These are phyloP conservation scores for Leishmania tarentolae DNA, from an alignment of 208 protist genomes.

Conservation along the genomic window DNA sequence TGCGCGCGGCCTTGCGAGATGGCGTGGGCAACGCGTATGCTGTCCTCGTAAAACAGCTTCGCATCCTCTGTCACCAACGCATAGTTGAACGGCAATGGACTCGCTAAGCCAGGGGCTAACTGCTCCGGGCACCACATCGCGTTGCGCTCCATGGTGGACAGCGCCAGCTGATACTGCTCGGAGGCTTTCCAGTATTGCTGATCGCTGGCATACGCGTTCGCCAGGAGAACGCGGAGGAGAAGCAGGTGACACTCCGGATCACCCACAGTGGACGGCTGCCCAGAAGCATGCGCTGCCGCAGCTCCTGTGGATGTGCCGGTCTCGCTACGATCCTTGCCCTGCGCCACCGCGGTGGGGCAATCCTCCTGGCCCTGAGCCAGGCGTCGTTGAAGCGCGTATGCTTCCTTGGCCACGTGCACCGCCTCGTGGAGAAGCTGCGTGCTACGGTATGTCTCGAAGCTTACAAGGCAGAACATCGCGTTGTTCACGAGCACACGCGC, in stretches of 20 bases:
- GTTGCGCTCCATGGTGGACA: constrained; percentile 43
- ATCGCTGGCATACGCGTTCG: constrained; percentile 65
- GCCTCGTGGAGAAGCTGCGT: constrained; percentile 51
- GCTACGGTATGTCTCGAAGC: constrained; percentile 48
- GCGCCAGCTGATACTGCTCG: constrained; percentile 51
- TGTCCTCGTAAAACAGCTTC: constrained; percentile 45
- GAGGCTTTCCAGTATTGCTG: constrained; percentile 63
- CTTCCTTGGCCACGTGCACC: constrained; percentile 32
- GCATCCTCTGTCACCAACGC: constrained; percentile 63
- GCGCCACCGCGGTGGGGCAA: not conserved
- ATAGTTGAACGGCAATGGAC: constrained; percentile 37
- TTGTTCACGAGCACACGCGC: constrained; percentile 67
- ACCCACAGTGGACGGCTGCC: not conserved
- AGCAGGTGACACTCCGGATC: constrained; percentile 23
- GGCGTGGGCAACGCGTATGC: constrained; percentile 42
- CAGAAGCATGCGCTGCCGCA: not conserved
- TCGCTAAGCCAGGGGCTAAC: constrained; percentile 50
- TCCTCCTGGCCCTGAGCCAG: not conserved
- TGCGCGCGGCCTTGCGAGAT: constrained; percentile 57
- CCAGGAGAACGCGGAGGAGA: constrained; percentile 71
- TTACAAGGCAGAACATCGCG: constrained; percentile 71
- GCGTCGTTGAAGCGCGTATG: constrained; percentile 11
- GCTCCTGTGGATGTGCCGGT: constrained; percentile 2
- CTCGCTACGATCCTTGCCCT: not conserved
- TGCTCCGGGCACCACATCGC: constrained; percentile 45